Evolutionary conservation across 352 stramenopile species (phyloP).

Genomic region (Phytophthora sp.): DNA sequence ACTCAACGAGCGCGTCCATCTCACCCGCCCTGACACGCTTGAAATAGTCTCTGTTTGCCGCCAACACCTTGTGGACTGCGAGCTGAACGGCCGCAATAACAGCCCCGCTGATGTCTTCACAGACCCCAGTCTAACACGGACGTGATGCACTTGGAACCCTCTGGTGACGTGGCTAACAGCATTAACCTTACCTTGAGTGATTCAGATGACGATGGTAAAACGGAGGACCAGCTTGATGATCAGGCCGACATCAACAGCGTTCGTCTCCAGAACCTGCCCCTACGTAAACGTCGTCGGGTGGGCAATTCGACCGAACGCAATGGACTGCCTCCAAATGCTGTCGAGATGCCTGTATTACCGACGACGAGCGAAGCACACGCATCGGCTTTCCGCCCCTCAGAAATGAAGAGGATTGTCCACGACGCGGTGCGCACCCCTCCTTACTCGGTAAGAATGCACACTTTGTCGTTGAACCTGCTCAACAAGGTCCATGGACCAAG

Average conservation of each 20-base stretch:
- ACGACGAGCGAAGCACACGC: too few species aligned
- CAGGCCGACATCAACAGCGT: not conserved
- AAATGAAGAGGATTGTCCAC: too few species aligned
- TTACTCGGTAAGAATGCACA: too few species aligned
- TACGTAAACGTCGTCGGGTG: not conserved
- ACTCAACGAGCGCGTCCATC: not conserved
- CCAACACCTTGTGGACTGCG: slow-evolving; percentile 7
- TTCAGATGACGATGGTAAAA: not conserved
- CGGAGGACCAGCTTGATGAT: not conserved
- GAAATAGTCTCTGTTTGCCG: not conserved
- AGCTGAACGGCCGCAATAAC: not conserved
- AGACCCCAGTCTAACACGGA: not conserved
- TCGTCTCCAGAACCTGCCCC: not conserved
- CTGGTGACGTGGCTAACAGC: not conserved
- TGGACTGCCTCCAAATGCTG: too few species aligned
- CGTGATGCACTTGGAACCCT: too few species aligned
- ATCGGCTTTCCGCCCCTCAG: too few species aligned
- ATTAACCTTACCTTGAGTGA: not conserved
- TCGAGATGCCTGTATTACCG: too few species aligned
- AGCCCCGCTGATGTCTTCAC: not conserved
- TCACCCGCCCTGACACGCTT: slow-evolving; percentile 4
- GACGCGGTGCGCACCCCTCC: too few species aligned
- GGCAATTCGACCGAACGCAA: too few species aligned
- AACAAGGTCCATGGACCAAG: not conserved
- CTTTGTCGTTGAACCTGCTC: too few species aligned